Conservation (phyloP, 352 stramenopile species). For the Pythium dissimile region DNA sequence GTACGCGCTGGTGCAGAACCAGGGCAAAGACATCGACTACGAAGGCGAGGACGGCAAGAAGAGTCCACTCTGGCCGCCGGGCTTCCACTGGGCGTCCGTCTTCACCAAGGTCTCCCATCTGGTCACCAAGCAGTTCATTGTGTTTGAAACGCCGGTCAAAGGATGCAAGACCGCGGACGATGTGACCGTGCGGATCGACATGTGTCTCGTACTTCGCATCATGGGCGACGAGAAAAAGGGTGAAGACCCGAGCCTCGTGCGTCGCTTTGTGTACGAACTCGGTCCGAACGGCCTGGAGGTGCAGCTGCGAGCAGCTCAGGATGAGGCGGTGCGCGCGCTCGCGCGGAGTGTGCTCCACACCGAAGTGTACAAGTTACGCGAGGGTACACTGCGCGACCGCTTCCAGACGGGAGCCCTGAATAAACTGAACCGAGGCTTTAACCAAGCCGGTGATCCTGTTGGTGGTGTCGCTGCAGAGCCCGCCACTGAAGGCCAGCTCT, state of each 20-base stretch:
- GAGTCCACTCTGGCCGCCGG: slow-evolving; percentile 66
- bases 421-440: slow-evolving; percentile 13
- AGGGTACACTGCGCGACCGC: slow-evolving; percentile 55
- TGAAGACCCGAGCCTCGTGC: slow-evolving; percentile 79
- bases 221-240: slow-evolving; percentile 76
- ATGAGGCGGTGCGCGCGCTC: slow-evolving; percentile 72
- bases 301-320: slow-evolving; percentile 74
- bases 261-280: slow-evolving; percentile 86
- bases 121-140: slow-evolving; percentile 85
- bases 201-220: slow-evolving; percentile 85
- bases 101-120: slow-evolving; percentile 84
- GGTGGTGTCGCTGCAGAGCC: slow-evolving; percentile 13
- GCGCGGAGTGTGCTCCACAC: slow-evolving; percentile 84
- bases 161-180: slow-evolving; percentile 88
- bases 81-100: slow-evolving; percentile 62
- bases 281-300: slow-evolving; percentile 76
- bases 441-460: slow-evolving; percentile 21
- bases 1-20: slow-evolving; percentile 85
- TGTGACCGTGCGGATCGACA: slow-evolving; percentile 82
- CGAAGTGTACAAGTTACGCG: slow-evolving; percentile 76
- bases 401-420: slow-evolving; percentile 50
- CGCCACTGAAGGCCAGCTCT: slow-evolving; percentile 16
- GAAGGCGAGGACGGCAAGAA: slow-evolving; percentile 36
- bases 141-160: slow-evolving; percentile 85
- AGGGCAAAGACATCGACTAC: slow-evolving; percentile 76